A percentile compares a stretch with the other conserved stretches of the same genome.
Evolutionary conservation across 2,329 filamentous ascomycete genomes (phyloP).

Genomic region (Botryotinia narcissicola): DNA sequence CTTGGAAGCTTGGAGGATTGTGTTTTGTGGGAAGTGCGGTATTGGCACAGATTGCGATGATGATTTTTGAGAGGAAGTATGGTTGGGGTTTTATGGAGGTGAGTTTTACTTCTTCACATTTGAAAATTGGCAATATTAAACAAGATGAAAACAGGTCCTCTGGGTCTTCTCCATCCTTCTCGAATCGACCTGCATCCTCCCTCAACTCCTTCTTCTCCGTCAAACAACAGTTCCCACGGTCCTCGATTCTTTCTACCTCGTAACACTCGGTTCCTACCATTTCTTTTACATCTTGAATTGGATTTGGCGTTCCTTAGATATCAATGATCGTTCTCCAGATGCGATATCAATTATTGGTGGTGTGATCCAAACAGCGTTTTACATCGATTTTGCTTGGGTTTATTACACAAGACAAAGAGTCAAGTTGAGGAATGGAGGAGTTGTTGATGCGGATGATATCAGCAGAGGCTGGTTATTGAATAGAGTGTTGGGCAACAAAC

Average conservation of each 20-base stretch:
- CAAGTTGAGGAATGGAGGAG: constrained; percentile 82
- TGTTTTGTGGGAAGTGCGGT: constrained; percentile 64
- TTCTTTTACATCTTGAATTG: constrained; percentile 90
- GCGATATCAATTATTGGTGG: constrained; percentile 80
- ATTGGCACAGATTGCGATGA: constrained; percentile 68
- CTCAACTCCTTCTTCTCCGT: constrained; percentile 85
- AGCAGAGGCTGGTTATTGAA: constrained; percentile 80
- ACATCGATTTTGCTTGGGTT: constrained; percentile 94
- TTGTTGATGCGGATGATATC: constrained; percentile 88
- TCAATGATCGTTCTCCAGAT: constrained; percentile 61
- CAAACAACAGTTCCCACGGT: constrained; percentile 96
- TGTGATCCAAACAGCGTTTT: constrained; percentile 82
- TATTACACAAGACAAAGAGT: constrained; percentile 92
- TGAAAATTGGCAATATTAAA: not conserved
- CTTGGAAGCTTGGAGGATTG: constrained; percentile 84
- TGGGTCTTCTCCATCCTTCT: constrained; percentile 91
- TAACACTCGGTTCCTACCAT: constrained; percentile 83
- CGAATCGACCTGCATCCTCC: constrained; percentile 86
- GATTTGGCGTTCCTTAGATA: constrained; percentile 67
- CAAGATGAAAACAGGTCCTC: constrained; percentile 55
- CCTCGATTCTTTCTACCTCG: constrained; percentile 93
- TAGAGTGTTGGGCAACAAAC: constrained; percentile 68
- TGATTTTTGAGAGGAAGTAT: constrained; percentile 57
- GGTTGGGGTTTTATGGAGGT: constrained; percentile 53
- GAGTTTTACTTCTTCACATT: constrained; percentile 30